A percentile compares a stretch with the other conserved stretches of the same genome.
phyloP scores from a whole-genome alignment of 1,284 basidiomycete species.

The Earliella scabrosa region DNA sequence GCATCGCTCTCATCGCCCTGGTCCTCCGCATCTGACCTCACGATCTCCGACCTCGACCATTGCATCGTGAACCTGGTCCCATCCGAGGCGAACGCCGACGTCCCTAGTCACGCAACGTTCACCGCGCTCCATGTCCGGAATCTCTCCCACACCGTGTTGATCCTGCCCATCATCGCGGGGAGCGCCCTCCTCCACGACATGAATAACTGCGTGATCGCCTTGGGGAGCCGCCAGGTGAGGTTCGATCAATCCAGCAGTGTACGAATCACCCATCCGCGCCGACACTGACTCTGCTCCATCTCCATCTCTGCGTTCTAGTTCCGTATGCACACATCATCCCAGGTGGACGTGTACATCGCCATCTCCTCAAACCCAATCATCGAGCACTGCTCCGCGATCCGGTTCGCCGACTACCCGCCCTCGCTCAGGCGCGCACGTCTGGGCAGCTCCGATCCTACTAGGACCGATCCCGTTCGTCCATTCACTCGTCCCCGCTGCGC shows the following conservation, averaged over 20 bases:
- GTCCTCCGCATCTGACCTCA: conserved; percentile 48
- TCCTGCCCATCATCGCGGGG: conserved; percentile 67
- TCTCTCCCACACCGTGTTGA: conserved; percentile 56
- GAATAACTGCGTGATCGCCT: conserved; percentile 59
- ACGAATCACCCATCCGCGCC: too few relatives aligned
- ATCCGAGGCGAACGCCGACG: conserved; percentile 11
- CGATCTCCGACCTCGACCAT: conserved; percentile 58
- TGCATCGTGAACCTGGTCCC: conserved; percentile 72
- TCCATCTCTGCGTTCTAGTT: conserved; percentile 50
- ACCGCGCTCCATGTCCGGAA: conserved; percentile 69
- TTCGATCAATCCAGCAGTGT: neutral
- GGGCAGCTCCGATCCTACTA: too few relatives aligned
- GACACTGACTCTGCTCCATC: too few relatives aligned
- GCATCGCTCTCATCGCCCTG: conserved; percentile 32
- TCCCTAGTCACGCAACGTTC: conserved; percentile 32
- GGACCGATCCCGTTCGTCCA: neutral
- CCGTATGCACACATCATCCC: conserved; percentile 74
- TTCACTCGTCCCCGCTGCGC: neutral
- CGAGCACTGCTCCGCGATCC: conserved; percentile 65
- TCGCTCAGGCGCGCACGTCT: conserved; percentile 20
- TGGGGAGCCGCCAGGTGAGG: conserved; percentile 78
- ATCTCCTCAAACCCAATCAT: conserved; percentile 76
- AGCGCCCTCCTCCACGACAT: conserved; percentile 74
- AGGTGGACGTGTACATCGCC: conserved; percentile 64
- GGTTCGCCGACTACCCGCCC: conserved; percentile 63